Evolutionary conservation across 2,329 filamentous ascomycete species (phyloP), one percentile per base, ranked within the genome.

Genomic region (Cladobotryum mycophilum): DNA sequence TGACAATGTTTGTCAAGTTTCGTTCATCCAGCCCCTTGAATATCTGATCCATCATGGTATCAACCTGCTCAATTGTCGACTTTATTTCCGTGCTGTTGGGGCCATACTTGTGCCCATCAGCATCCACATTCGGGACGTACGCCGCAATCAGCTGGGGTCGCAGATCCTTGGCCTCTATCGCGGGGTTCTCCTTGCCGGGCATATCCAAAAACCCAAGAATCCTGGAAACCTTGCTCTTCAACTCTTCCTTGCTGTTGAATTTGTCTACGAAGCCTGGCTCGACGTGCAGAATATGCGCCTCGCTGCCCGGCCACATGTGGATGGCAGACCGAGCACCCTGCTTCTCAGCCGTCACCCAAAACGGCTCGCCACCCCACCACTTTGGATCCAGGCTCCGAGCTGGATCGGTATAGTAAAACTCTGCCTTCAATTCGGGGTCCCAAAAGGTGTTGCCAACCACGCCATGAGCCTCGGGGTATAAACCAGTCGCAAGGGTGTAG

Each of bases 291-390:
- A 95, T 86, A 65, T 89, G 85, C 5, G 91, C 91, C 70, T 99
- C 93, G 41, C 88, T 95, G 2, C 93, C 93, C 1, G 93, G 93
- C 93, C 93, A 99, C 93, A 99, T 99, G 66, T 99, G 93, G 22
- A 99, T 83, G 1, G 89, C 93, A 30, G 85, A 83, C 51, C 81
- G 80, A 33, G 95, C 75, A 5, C 86, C 86, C 58, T 89, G 86
- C 51, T 80, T 81, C 71, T 97, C 93, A 5, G 92, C 92, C 1
- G 92, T 95, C 22, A 86, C 85, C 93, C 93, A 99, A 30, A 99
- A 76, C 0, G 93, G 93, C 65, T 97, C 90, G 3, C 90, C 93
- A 38, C 80, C 84, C 92, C 93, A 99, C 92, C 93, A 99, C 64
- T 92, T 89, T 1, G 88, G 75, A 57, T 92, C 82, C 69, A 96